Base-by-base conservation (phyloP, 495 filamentous ascomycete species). In the Penicillium subrubescens region DNA sequence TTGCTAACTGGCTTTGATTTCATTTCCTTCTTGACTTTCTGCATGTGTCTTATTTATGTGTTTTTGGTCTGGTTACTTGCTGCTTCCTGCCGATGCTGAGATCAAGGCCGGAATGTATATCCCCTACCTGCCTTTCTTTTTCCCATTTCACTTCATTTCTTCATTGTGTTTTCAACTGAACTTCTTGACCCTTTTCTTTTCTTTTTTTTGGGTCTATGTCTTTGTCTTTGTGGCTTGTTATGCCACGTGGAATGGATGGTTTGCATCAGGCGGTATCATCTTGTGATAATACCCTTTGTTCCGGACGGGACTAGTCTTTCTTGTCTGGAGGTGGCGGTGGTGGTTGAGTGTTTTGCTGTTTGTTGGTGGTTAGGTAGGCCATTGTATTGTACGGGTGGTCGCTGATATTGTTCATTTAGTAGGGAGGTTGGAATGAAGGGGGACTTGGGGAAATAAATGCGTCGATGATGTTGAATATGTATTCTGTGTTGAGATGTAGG, bases 1-100 rank as follows among this genome's bases (percentile, higher is more conserved):
- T 80, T 82, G 80, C 71, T 81, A 81, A 68, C 69, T 78, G 72
- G 71, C 69, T 79, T 76, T 78, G 74, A 74, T 68, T 64, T 71
- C 60, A 59, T 65, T 65, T 67, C 61, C 67, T 66, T 61, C 54
- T 60, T 57, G 12, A 67, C 50, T 56, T 72, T 69, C 67, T 62
- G 59, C 57, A 27, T 66, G 8, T 51, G 48, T 52, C 15, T 52
- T 31, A 25, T 52, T 25, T 25, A 11, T 5, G 12, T 2, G 15
- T 52, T 27, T 27, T 27, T 27, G 25, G 25, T 27, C 4, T 27
- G 48, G 8, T 52, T 31, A 10, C 12, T 31, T 31, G 5, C 48
- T 8, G 11, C 3, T 31, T 31, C 14, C 48, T 8, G 11, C 3
- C 54, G 27, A 52, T 37, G 65, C 52, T 23, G 21, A n/a, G 37